Evolutionary conservation across 768 basidiomycete species (phyloP).

Genomic region (Lyophyllum decastes): DNA sequence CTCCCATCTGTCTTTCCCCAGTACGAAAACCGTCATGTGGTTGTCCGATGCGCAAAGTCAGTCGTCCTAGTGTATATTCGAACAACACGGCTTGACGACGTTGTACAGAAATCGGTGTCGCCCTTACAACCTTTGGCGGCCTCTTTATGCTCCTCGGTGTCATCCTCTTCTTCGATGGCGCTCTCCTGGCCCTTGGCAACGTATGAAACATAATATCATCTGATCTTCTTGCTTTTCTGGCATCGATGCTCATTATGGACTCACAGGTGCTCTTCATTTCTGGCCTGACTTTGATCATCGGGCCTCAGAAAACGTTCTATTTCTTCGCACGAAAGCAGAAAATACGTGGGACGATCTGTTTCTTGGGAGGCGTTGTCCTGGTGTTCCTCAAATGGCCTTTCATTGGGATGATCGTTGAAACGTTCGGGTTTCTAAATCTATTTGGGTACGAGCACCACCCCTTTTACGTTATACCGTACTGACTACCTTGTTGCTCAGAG

Average conservation of each 20-base stretch:
- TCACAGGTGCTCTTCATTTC: constrained; percentile 90
- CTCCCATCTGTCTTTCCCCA: constrained; percentile 1
- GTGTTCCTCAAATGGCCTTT: constrained; percentile 97
- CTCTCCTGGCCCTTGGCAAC: constrained; percentile 95
- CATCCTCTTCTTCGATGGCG: constrained; percentile 95
- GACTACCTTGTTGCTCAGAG: constrained; percentile 47
- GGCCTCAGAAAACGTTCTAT: constrained; percentile 95
- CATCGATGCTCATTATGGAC: constrained; percentile 4
- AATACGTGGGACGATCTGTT: constrained; percentile 85
- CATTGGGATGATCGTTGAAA: constrained; percentile 90
- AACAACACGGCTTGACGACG: not conserved
- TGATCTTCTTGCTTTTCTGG: not conserved
- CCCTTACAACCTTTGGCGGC: constrained; percentile 91
- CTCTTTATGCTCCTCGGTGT: constrained; percentile 97
- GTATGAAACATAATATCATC: constrained; percentile 44
- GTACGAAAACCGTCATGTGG: constrained; percentile 47
- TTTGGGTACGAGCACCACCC: constrained; percentile 70
- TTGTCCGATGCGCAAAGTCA: constrained; percentile 67
- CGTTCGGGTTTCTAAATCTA: constrained; percentile 94
- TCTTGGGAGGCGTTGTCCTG: constrained; percentile 86
- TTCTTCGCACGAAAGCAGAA: constrained; percentile 98
- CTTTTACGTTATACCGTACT: not conserved
- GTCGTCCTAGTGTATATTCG: constrained; percentile 15
- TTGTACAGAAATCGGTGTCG: constrained; percentile 87
- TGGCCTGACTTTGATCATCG: constrained; percentile 95